Conservation (phyloP, 169 alveolate species). For the Cytauxzoon felis region DNA sequence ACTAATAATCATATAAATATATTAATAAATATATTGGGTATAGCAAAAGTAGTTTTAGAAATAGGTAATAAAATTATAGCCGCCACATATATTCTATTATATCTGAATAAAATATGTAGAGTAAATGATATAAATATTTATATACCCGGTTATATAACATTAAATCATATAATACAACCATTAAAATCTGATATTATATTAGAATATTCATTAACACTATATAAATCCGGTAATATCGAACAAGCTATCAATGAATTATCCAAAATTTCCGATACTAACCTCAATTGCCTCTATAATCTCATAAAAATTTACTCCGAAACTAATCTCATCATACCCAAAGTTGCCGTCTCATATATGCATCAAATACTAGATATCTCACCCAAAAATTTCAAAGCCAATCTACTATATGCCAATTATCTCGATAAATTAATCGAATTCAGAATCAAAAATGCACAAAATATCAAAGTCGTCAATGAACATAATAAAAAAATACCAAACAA, state of each 20-base stretch:
- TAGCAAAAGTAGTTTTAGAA: slow-evolving; percentile 46
- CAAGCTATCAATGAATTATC: slow-evolving; percentile 16
- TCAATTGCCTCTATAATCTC: slow-evolving; percentile 44
- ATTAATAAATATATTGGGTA: slow-evolving; percentile 23
- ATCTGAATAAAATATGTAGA: slow-evolving; percentile 32
- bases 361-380: slow-evolving; percentile 33
- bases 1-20: neutral
- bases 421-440: slow-evolving; percentile 34
- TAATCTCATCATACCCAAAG: slow-evolving; percentile 40
- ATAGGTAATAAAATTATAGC: slow-evolving; percentile 27
- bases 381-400: slow-evolving; percentile 38
- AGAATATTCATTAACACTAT: slow-evolving; percentile 38
- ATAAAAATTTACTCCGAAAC: slow-evolving; percentile 42
- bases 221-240: slow-evolving; percentile 31
- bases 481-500: neutral
- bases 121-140: slow-evolving; percentile 14
- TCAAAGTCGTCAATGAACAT: slow-evolving; percentile 19
- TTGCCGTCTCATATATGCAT: slow-evolving; percentile 30
- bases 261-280: slow-evolving; percentile 7
- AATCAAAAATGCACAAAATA: slow-evolving; percentile 29
- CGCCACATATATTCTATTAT: slow-evolving; percentile 14
- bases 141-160: slow-evolving; percentile 30
- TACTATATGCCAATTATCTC: slow-evolving; percentile 41
- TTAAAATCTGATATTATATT: slow-evolving; percentile 21
- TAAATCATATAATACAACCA: slow-evolving; percentile 8